Evolutionary conservation across 108 stramenopile species (phyloP), one percentile per base, ranked within the genome.

Genomic region (Cyclotella sp.): DNA sequence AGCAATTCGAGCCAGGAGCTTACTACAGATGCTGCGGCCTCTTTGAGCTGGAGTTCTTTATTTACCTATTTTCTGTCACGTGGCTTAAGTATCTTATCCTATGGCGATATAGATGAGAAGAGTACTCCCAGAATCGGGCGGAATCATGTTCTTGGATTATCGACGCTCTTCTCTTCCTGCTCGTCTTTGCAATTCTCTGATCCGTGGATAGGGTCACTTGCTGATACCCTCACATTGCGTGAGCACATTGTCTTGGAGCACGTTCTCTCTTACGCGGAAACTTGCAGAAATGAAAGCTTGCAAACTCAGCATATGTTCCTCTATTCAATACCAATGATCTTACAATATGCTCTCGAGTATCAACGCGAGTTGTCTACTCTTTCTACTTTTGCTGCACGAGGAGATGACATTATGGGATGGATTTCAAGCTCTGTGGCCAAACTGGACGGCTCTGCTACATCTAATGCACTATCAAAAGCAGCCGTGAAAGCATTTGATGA

Each of bases 291-390:
- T 29, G 28, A 46, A 44, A 40, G 54, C 9, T 67, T 0, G 15
- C 46, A 55, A 24, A 30, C 53, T 21, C 68, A 63, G 19, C 28
- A 57, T 44, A 5, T 73, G 1, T 63, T 70, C 21, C 74, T 67
- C 10, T 64, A 63, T 47, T 40, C 79, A 16, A 49, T 75, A 26
- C 80, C 80, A 26, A 54, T 59, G 19, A 75, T 81, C 39, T 72
- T 81, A 16, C 68, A 65, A 57, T 81, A 81, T 54, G 34, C 80
- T 15, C 73, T 81, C 22, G 62, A 75, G 63, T 52, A 70, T 53
- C 80, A 81, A 21, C 62, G 57, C 18, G 81, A 78, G 47, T 68
- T 82, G 10, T 72, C 81, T 19, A 73, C 67, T 16, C 65, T 82
- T 22, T 46, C 77, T 15, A 73, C 53, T 14, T 82, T 78, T 61